Conservation (phyloP, 495 filamentous ascomycete genomes). For the Poronia punctata region DNA sequence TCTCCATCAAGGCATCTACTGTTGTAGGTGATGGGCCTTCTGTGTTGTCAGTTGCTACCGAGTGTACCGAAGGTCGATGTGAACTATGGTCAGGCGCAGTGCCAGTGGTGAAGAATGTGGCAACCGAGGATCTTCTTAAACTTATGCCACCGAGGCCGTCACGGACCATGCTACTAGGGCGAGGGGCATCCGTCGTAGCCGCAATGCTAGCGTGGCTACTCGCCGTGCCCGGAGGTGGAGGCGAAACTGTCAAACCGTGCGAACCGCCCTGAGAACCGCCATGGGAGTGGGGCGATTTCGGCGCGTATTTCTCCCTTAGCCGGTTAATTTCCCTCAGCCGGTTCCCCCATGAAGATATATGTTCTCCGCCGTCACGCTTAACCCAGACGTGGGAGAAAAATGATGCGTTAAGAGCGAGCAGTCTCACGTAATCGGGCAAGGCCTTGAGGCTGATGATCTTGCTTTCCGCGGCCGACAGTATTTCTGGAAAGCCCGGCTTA, state of each 20-base stretch:
- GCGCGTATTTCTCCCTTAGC: conserved; percentile 59
- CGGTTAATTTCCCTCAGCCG: conserved; percentile 77
- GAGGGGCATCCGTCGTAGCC: conserved; percentile 23
- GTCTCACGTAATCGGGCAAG: conserved; percentile 79
- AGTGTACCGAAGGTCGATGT: conserved; percentile 45
- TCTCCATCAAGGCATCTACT: conserved; percentile 45
- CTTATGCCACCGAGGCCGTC: conserved; percentile 45
- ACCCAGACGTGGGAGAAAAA: conserved; percentile 87
- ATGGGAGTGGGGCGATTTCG: conserved; percentile 27
- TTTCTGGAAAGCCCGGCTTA: conserved; percentile 77
- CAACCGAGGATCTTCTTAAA: conserved; percentile 45
- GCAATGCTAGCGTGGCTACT: conserved; percentile 15
- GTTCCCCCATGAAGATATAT: conserved; percentile 83
- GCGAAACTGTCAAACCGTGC: conserved; percentile 8
- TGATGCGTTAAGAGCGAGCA: conserved; percentile 87
- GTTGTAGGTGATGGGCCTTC: conserved; percentile 32
- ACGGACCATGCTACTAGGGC: conserved; percentile 37
- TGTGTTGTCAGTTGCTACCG: conserved; percentile 42
- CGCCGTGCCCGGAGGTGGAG: conserved; percentile 36
- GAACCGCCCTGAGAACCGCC: too few relatives aligned
- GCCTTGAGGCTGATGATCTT: conserved; percentile 78
- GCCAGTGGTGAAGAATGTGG: conserved; percentile 46
- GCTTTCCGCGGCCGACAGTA: conserved; percentile 78
- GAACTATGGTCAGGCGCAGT: conserved; percentile 38
- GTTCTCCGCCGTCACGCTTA: conserved; percentile 70